Percentiles rank a stretch among this genome's conserved stretches.
Conservation (phyloP, 2,329 filamentous ascomycete genomes). For the Hymenotorrendiella dingleyae region DNA sequence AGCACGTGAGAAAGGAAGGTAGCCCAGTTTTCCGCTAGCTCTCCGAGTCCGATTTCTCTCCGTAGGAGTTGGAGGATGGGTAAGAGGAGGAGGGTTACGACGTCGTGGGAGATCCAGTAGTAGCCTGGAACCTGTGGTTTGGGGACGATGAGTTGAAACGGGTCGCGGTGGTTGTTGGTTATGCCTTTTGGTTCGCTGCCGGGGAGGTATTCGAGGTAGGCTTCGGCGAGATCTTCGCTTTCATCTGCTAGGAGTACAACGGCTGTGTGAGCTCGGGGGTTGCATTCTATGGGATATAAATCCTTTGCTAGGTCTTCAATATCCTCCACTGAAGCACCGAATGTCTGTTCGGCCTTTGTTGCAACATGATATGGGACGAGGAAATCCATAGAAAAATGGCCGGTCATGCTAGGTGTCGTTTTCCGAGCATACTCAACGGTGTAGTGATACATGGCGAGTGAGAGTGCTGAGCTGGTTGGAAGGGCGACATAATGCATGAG, state of each 20-base stretch:
- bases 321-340: conserved; percentile 1
- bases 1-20: conserved; percentile 36
- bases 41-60: conserved; percentile 17
- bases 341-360: neutral
- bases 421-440: conserved; percentile 51
- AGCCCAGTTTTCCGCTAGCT: conserved; percentile 21
- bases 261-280: conserved; percentile 63
- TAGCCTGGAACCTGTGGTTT: conserved; percentile 32
- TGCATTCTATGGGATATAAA: conserved; percentile 66
- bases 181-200: conserved; percentile 12
- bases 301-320: conserved; percentile 29
- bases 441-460: conserved; percentile 56
- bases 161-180: conserved; percentile 7
- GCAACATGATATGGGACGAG: conserved; percentile 30
- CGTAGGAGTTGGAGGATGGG: conserved; percentile 35
- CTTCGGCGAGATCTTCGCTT: conserved; percentile 37
- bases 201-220: conserved; percentile 46
- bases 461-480: conserved; percentile 46
- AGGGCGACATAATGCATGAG: conserved; percentile 63
- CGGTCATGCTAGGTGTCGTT: conserved; percentile 49
- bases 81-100: conserved; percentile 46
- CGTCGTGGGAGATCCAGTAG: conserved; percentile 65
- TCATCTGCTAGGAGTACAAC: conserved; percentile 51
- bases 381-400: conserved; percentile 69
- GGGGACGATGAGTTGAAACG: conserved; percentile 18